Base-by-base conservation (phyloP, 2,329 filamentous ascomycete genomes). In the Byssothecium circinans region DNA sequence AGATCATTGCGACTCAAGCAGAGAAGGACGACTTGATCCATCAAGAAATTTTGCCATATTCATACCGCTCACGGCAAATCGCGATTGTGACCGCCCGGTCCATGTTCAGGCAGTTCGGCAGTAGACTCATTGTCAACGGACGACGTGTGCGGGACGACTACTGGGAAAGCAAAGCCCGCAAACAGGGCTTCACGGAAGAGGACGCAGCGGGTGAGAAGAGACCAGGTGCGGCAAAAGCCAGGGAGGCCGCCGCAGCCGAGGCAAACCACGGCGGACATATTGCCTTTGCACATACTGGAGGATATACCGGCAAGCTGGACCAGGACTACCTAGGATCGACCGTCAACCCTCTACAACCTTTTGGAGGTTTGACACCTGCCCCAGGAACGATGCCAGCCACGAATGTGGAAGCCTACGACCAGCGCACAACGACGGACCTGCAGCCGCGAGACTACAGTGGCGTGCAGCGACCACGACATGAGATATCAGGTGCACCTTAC, bases 101-200 rank as follows among this genome's bases (percentile, higher is more conserved):
- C 60, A 99, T 99, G 94, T 99, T 97, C 73, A 86, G 94, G 35
- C 94, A 99, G 70, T 99, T 99, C 71, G 94, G 94, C 40, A 96
- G 91, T 71, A 83, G 94, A 54, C 87, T 99, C 43, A 94, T 99
- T 55, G 84, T 88, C 29, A 89, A 91, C 63, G 94, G 94, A 27
- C 83, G 92, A 53, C 81, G 94, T 48, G 94, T 99, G 34, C 86
- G 94, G 41, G 94, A 99, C 73, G 94, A 99, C 69, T 99, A 99
- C 73, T 99, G 94, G 94, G 94, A 97, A 72, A 89, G 87, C 65
- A 97, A 97, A 74, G 94, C 94, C 7, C 82, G 88, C 39, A 99
- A 97, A 74, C 94, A 99, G 73, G 94, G 94, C 10, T 99, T 99
- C 68, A 99, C 94, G 1, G 94, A 99, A 70, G 91, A 95, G 54